Percentiles rank a stretch among this genome's conserved stretches.
Conservation (phyloP, 139 green algal species). For the Coelastrella sp. region DNA sequence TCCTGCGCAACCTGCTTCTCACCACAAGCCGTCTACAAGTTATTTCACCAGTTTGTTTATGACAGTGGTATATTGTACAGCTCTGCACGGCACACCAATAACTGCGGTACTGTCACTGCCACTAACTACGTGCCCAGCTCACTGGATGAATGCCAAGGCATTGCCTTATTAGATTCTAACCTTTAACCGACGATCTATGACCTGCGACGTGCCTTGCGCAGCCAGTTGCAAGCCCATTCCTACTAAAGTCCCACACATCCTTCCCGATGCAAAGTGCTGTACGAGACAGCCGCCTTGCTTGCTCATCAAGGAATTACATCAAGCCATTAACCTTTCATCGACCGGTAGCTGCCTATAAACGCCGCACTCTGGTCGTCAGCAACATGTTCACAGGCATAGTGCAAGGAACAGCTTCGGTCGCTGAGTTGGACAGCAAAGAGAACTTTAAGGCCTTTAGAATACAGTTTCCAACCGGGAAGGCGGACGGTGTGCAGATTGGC, state of each 20-base stretch:
- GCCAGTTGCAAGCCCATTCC: too few species aligned
- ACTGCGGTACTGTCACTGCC: background rate
- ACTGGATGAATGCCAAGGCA: background rate
- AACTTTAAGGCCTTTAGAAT: slow-evolving; percentile 78
- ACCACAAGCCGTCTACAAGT: too few species aligned
- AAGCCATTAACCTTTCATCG: background rate
- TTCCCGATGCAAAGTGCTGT: slow-evolving; percentile 8
- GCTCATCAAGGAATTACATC: background rate
- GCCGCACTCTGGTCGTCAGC: slow-evolving; percentile 15
- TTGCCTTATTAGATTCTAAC: background rate
- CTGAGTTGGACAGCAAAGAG: slow-evolving; percentile 59
- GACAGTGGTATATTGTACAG: background rate
- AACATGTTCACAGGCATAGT: slow-evolving; percentile 90
- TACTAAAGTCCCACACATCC: background rate
- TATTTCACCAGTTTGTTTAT: background rate
- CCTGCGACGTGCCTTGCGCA: too few species aligned
- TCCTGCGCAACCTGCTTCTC: too few species aligned
- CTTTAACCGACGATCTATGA: too few species aligned
- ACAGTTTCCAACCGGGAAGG: slow-evolving; percentile 72
- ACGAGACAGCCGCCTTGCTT: background rate
- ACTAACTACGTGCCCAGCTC: background rate
- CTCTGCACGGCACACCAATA: background rate
- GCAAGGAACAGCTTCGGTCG: slow-evolving; percentile 80
- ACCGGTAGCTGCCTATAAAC: background rate
- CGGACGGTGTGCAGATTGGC: slow-evolving; percentile 75